phyloP scores from a whole-genome alignment of 1,139 yeast species.

The Suhomyces bolitotheri region DNA sequence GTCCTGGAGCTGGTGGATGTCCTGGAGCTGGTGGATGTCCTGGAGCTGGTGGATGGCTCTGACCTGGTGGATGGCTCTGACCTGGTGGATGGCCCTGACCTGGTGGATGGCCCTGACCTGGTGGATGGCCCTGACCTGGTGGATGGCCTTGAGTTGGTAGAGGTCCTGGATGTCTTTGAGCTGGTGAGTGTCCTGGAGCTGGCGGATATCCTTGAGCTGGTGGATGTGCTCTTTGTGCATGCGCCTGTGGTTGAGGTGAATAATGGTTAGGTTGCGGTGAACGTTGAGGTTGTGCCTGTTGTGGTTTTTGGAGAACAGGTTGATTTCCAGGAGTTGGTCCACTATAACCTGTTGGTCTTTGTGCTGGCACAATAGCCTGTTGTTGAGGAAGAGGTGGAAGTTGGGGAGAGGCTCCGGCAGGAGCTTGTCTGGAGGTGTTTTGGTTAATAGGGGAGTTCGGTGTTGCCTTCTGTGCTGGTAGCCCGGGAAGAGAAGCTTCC shows the following conservation, averaged over 20 bases:
- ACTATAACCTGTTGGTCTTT: background rate
- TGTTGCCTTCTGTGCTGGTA: background rate
- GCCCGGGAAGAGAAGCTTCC: constrained; percentile 4
- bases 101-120: constrained; percentile 2
- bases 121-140: too few relatives aligned
- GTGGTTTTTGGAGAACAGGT: background rate
- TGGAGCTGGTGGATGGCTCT: constrained; percentile 8
- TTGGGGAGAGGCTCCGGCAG: background rate
- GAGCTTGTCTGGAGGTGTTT: background rate
- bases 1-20: constrained; percentile 11
- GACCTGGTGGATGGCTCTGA: background rate
- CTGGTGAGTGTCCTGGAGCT: background rate
- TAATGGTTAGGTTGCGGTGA: constrained; percentile 2
- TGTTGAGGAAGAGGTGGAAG: constrained; percentile 7
- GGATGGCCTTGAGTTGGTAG: too few relatives aligned
- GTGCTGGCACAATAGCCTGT: constrained; percentile 5
- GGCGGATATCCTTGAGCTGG: constrained; percentile 7
- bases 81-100: constrained; percentile 1
- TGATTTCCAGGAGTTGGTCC: background rate
- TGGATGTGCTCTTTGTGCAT: background rate
- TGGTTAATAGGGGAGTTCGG: background rate
- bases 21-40: constrained; percentile 11
- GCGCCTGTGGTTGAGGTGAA: background rate
- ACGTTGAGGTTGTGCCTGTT: background rate
- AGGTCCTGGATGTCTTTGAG: too few relatives aligned